A percentile compares a stretch with the other conserved stretches of the same genome.
phyloP scores from a whole-genome alignment of 176 grass and related monocot species.

The Carex scoparia region DNA sequence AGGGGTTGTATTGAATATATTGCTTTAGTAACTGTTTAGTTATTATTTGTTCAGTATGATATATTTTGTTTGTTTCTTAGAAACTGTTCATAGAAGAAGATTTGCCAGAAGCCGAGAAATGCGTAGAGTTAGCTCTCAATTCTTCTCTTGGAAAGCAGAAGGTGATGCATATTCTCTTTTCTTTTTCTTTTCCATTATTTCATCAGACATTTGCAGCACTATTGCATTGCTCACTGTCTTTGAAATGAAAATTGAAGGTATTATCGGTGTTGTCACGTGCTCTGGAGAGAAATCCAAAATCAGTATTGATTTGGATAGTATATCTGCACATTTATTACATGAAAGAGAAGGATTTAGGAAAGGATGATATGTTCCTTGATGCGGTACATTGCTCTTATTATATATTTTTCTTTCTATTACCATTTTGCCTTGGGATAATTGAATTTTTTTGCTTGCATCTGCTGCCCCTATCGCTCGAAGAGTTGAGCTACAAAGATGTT shows the following conservation, averaged over 20 bases:
- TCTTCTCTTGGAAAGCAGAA: constrained; percentile 69
- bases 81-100: constrained; percentile 71
- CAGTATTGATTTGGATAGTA: constrained; percentile 71
- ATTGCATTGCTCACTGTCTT: constrained; percentile 16
- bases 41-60: constrained; percentile 26
- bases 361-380: constrained; percentile 93
- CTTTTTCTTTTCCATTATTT: not conserved
- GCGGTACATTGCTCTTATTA: constrained; percentile 60
- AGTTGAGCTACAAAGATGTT: not conserved
- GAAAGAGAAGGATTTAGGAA: constrained; percentile 79
- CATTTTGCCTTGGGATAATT: constrained; percentile 5
- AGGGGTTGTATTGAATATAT: not conserved
- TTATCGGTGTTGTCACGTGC: constrained; percentile 64
- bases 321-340: constrained; percentile 94
- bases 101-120: constrained; percentile 68
- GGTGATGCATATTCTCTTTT: constrained; percentile 42
- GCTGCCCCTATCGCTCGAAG: constrained; percentile 12
- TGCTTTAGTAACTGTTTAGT: constrained; percentile 1
- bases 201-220: constrained; percentile 17
- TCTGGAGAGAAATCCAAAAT: constrained; percentile 78
- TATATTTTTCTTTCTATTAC: constrained; percentile 30
- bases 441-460: constrained; percentile 14
- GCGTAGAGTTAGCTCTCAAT: constrained; percentile 64
- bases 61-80: constrained; percentile 43
- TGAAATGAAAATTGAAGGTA: constrained; percentile 58